A percentile compares a stretch with the other conserved stretches of the same genome.
Evolutionary conservation across 306 rosid genomes (phyloP).

Genomic region (Corylus americana): DNA sequence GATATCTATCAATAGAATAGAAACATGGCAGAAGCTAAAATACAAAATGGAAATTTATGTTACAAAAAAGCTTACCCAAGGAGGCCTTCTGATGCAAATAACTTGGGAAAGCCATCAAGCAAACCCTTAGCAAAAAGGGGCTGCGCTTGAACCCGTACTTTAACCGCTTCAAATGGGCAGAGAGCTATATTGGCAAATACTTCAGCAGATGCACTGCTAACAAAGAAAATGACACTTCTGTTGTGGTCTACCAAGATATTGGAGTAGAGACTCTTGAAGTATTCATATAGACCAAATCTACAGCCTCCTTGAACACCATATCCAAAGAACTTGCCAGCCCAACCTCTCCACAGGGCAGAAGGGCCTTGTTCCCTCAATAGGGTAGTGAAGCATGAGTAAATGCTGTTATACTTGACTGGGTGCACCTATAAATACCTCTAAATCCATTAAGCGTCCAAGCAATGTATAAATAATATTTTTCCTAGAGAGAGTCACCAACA

Average conservation of each 20-base stretch:
- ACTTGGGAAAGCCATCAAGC: slow-evolving; percentile 57
- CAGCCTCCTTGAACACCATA: slow-evolving; percentile 65
- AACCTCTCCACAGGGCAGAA: slow-evolving; percentile 59
- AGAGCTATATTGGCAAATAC: slow-evolving; percentile 59
- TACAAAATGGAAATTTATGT: slow-evolving; percentile 17
- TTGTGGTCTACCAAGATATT: slow-evolving; percentile 37
- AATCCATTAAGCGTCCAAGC: neutral
- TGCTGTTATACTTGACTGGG: slow-evolving; percentile 49
- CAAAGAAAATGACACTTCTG: slow-evolving; percentile 45
- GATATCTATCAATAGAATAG: slow-evolving; percentile 17
- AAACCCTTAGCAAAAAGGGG: slow-evolving; percentile 50
- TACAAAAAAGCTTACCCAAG: slow-evolving; percentile 38
- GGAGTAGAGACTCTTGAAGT: slow-evolving; percentile 50
- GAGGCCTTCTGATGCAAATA: slow-evolving; percentile 54
- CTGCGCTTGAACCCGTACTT: slow-evolving; percentile 63
- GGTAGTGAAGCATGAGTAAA: slow-evolving; percentile 48
- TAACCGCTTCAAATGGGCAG: slow-evolving; percentile 62
- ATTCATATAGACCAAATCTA: slow-evolving; percentile 59
- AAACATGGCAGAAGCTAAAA: slow-evolving; percentile 20
- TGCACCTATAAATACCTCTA: slow-evolving; percentile 44
- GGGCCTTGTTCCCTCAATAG: slow-evolving; percentile 61
- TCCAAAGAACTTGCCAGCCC: slow-evolving; percentile 59
- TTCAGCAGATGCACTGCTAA: slow-evolving; percentile 61
- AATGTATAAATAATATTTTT: neutral
- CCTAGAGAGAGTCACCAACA: neutral